phyloP scores from a whole-genome alignment of 2,329 filamentous ascomycete genomes.

The Fusarium palustre region DNA sequence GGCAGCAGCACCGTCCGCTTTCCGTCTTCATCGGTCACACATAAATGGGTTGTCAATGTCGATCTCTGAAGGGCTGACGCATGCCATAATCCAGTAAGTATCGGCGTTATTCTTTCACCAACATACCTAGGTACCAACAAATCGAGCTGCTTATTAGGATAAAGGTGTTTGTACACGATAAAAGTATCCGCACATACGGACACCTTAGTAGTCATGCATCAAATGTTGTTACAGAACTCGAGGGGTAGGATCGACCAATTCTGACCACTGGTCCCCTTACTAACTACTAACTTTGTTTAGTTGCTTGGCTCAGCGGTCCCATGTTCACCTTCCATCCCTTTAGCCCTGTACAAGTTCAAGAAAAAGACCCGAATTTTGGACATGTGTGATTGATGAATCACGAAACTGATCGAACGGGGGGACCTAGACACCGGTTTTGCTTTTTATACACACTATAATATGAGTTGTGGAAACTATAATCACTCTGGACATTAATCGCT shows the following conservation, averaged over 20 bases:
- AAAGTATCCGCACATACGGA: neutral
- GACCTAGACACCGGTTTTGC: neutral
- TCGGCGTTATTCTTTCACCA: neutral
- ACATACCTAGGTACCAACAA: neutral
- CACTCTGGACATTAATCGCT: neutral
- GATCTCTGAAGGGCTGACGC: conserved; percentile 12
- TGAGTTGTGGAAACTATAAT: neutral
- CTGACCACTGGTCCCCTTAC: conserved; percentile 13
- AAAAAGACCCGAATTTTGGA: neutral
- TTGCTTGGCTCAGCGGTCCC: conserved; percentile 30
- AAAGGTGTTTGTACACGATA: neutral
- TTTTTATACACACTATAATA: neutral
- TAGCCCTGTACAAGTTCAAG: neutral
- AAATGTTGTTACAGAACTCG: conserved; percentile 8
- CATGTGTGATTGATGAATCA: neutral
- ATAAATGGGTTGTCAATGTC: neutral
- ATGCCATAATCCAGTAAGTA: conserved; percentile 8
- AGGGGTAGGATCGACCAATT: conserved; percentile 28
- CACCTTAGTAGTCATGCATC: neutral
- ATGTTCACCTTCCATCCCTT: conserved; percentile 5
- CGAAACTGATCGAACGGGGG: neutral
- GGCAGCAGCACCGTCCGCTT: conserved; percentile 17
- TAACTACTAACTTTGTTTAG: conserved; percentile 14
- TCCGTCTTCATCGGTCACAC: conserved; percentile 8
- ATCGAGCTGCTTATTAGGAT: neutral